Conservation (phyloP, 2,329 filamentous ascomycete genomes). For the Aureobasidium pullulans region DNA sequence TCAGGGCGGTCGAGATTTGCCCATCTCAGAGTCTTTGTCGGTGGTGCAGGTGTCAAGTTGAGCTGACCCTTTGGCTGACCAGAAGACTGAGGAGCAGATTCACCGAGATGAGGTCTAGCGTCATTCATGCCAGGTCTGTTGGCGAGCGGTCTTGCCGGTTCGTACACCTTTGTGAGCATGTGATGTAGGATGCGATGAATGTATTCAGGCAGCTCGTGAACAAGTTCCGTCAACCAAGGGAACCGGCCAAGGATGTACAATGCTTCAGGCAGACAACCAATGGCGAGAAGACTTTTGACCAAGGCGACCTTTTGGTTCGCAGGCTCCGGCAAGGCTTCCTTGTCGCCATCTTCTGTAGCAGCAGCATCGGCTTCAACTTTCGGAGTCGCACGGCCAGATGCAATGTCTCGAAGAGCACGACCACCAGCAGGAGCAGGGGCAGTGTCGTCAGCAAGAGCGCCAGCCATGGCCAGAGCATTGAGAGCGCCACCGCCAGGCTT, state of each 20-base stretch:
- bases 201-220: constrained; percentile 70
- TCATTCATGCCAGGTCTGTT: constrained; percentile 38
- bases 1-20: constrained; percentile 73
- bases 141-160: constrained; percentile 41
- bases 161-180: constrained; percentile 69
- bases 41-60: constrained; percentile 49
- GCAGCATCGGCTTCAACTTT: constrained; percentile 34
- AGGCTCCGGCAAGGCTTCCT: constrained; percentile 56
- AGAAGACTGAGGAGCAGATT: constrained; percentile 61
- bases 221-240: constrained; percentile 83
- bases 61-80: constrained; percentile 63
- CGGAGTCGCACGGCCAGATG: constrained; percentile 32
- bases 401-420: constrained; percentile 39
- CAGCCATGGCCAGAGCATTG: constrained; percentile 83
- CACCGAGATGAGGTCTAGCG: constrained; percentile 44
- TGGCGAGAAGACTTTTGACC: constrained; percentile 76
- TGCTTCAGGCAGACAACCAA: constrained; percentile 87
- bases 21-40: constrained; percentile 71
- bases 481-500: constrained; percentile 61
- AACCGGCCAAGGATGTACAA: constrained; percentile 88
- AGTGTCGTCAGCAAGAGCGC: constrained; percentile 78
- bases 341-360: constrained; percentile 27
- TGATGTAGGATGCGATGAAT: constrained; percentile 81
- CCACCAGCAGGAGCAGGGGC: constrained; percentile 31
- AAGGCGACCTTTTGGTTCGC: constrained; percentile 82